Evolutionary conservation across 1,284 basidiomycete species (phyloP), one percentile per base, ranked within the genome.

Genomic region (Ustilago esculenta): DNA sequence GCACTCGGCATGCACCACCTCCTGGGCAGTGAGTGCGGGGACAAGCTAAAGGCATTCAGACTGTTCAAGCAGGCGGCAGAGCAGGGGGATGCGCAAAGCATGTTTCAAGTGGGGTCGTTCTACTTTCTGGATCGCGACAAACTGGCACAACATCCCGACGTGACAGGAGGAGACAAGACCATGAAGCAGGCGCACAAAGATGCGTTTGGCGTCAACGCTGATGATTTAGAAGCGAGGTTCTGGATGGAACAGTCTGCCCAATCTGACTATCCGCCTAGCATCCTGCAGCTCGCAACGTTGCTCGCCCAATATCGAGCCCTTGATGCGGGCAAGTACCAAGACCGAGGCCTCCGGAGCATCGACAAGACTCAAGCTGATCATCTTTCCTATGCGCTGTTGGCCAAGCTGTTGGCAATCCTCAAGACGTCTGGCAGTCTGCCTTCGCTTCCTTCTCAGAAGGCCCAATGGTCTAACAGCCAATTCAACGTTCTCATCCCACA

Each of bases 101-200:
- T 71, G 51, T 75, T 76, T 42, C 75, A 77, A 24, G 67, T 77
- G 5, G 76, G 76, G 27, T 46, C 68, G 12, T 61, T 71, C 46
- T 75, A 75, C 49, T 72, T 77, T 21, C 17, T 69, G 25, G 61
- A 65, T 32, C 49, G 58, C 33, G 65, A 61, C 46, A 61, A 50
- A 43, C 57, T 68, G 46, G 58, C 58, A 17, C 50, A 57, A 44
- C 65, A 68, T 30, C 50, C 59, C 1, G 58, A 61, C 4, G 65
- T 68, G 17, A 57, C 30, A 14, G 40, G 42, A 23, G 53, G 59
- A 10, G 50, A 60, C 54, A 54, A 54, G 39, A 65, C 64, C 14
- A 57, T 65, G 45, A 69, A 74, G 46, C 46, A 66, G 36, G 53
- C 53, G 14, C 76, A 77, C 50, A 54, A 52, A 23, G 49, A 49